These are phyloP conservation scores for Fusarium pseudoanthophilum DNA, from an alignment of 2,329 filamentous ascomycete species.

Conservation along the genomic window DNA sequence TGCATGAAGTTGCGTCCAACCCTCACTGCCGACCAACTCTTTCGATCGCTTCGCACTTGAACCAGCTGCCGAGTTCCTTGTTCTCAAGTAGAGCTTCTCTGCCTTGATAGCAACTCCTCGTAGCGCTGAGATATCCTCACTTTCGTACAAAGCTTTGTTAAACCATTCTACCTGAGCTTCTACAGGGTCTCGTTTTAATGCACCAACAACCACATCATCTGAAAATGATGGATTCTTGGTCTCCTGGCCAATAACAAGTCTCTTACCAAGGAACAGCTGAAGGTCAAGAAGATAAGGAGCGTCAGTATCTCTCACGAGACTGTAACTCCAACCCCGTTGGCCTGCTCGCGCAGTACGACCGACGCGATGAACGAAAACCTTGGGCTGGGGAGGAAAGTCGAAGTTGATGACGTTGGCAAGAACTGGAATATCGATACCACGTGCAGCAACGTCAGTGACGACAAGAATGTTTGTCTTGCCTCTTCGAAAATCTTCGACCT, in stretches of 20 bases:
- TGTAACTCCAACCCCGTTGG: conserved; percentile 93
- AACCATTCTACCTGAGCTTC: conserved; percentile 85
- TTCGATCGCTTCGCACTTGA: conserved; percentile 92
- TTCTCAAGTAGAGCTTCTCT: conserved; percentile 91
- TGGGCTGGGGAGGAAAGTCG: conserved; percentile 95
- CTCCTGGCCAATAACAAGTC: conserved; percentile 78
- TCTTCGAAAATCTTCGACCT: conserved; percentile 88
- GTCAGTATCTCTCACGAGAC: conserved; percentile 86
- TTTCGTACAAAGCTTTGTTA: conserved; percentile 79
- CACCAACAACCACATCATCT: conserved; percentile 85
- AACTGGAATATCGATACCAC: conserved; percentile 97
- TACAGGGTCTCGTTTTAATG: conserved; percentile 76
- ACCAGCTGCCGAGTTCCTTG: conserved; percentile 86
- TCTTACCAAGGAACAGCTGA: conserved; percentile 92
- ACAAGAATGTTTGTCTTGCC: conserved; percentile 91
- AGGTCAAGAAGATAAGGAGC: conserved; percentile 92
- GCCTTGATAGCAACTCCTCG: conserved; percentile 83
- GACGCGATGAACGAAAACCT: conserved; percentile 96
- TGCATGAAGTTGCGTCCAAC: conserved; percentile 80
- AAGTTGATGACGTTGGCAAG: conserved; percentile 99
- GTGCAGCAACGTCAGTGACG: conserved; percentile 94
- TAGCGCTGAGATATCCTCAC: conserved; percentile 77
- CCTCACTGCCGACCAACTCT: conserved; percentile 75
- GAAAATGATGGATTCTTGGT: conserved; percentile 74
- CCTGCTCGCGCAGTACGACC: conserved; percentile 96